Evolutionary conservation across 495 filamentous ascomycete species (phyloP), one percentile per base, ranked within the genome.

Genomic region (Opeltia flavorubescens): DNA sequence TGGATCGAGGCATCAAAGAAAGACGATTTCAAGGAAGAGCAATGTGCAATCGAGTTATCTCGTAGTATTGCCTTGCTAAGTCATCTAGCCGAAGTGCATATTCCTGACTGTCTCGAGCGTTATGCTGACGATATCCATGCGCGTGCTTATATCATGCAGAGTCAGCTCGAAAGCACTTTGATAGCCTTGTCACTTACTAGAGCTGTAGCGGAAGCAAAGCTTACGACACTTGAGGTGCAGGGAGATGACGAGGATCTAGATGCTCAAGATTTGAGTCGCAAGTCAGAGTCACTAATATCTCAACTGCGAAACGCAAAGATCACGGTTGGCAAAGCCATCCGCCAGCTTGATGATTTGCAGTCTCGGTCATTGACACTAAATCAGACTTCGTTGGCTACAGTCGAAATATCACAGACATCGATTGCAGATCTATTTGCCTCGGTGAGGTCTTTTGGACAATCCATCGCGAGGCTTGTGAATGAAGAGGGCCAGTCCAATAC

Each of bases 221-320:
- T 83, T 3, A 64, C 78, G 1, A 46, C 61, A 4, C 41, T 48
- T 7, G 49, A 57, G n/a, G 61, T 61, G 17, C 61, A 62, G 1
- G 70, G 75, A 12, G 73, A 78, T 15, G 75, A 79, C 46, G 68
- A 66, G 38, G 67, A 69, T 34, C 59, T 63, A 9, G 69, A 70
- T 26, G 82, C 83, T 48, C 61, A 72, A 27, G 74, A 82, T 55
- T 77, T 94, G 34, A 52, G 74, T n/a, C 76, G 73, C 52, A 83
- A 82, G 57, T 66, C 80, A 13, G 87, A 95, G 28, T 61, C 67
- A 6, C 75, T 91, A 18, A 69, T 89, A 49, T 74, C 71, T 27
- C 80, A 85, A 53, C 81, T 83, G 4, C 78, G 89, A 44, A 87
- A 82, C 57, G 74, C 81, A 28, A 95, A 94, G 63, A 85, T 95